phyloP scores from a whole-genome alignment of 2,329 filamentous ascomycete genomes.

The Botryotinia globosa region DNA sequence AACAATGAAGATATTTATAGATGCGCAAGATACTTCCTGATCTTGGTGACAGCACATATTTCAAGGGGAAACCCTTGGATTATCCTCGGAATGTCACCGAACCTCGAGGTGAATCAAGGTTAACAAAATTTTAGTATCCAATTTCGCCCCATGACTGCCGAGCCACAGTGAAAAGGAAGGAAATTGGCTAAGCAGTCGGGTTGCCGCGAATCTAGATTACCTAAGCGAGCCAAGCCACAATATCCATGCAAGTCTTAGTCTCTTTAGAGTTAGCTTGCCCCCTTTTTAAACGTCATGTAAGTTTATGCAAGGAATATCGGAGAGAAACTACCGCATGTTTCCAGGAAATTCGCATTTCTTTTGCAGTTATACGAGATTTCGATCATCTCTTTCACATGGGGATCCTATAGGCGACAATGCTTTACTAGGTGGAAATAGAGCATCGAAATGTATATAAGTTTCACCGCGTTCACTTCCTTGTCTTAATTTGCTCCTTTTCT shows the following conservation, averaged over 20 bases:
- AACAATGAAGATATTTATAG: not conserved
- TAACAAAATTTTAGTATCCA: not conserved
- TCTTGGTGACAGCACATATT: not conserved
- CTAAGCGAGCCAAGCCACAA: conserved; percentile 9
- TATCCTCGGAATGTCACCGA: not conserved
- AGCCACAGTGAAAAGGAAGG: not conserved
- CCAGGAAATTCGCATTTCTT: not conserved
- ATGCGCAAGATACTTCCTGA: not conserved
- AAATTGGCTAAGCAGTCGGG: not conserved
- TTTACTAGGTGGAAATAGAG: not conserved
- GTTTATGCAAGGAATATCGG: not conserved
- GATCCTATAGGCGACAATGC: not conserved
- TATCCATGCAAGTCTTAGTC: not conserved
- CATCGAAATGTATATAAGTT: not conserved
- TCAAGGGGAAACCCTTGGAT: not conserved
- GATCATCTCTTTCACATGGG: not conserved
- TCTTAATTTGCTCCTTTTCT: not conserved
- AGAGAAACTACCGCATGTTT: not conserved
- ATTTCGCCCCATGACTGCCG: not conserved
- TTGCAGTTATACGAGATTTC: not conserved
- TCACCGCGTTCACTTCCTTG: not conserved
- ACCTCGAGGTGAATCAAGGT: not conserved
- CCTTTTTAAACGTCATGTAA: conserved; percentile 3
- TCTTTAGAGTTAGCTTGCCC: not conserved
- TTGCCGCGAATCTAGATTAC: not conserved